Percentiles rank a stretch among this genome's conserved stretches.
phyloP scores from a whole-genome alignment of 2,329 filamentous ascomycete species.

The Botryotinia convoluta region DNA sequence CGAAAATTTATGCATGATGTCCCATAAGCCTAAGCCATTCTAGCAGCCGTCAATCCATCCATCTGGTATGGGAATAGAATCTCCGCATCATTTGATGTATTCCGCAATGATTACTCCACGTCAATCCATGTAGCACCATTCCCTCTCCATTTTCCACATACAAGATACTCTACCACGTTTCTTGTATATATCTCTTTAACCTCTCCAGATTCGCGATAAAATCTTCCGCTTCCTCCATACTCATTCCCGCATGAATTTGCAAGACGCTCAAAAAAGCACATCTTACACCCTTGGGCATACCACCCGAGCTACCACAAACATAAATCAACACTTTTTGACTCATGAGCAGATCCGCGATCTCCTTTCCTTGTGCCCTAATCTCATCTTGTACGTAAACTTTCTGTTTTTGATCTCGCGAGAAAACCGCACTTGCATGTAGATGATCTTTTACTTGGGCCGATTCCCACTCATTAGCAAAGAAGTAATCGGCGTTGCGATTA shows the following conservation, averaged over 20 bases:
- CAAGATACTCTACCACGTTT: constrained; percentile 57
- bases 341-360: constrained; percentile 50
- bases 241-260: constrained; percentile 35
- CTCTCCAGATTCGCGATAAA: constrained; percentile 59
- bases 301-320: constrained; percentile 59
- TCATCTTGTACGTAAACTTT: constrained; percentile 64
- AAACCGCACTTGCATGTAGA: constrained; percentile 58
- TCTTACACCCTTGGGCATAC: constrained; percentile 68
- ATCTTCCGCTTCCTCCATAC: constrained; percentile 51
- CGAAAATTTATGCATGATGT: background rate
- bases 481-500: constrained; percentile 71
- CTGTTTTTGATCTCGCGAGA: constrained; percentile 64
- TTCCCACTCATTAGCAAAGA: constrained; percentile 76
- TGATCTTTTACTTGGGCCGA: background rate
- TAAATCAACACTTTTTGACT: constrained; percentile 52
- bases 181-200: constrained; percentile 61
- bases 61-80: background rate
- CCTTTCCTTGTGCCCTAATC: constrained; percentile 35
- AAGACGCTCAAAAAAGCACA: constrained; percentile 64
- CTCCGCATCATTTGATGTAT: background rate
- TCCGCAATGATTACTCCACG: background rate
- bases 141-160: background rate
- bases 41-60: no score
- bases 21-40: background rate
- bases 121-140: background rate